Base-by-base conservation (phyloP, 176 grass and related monocot genomes). In the Musa schizocarpa region DNA sequence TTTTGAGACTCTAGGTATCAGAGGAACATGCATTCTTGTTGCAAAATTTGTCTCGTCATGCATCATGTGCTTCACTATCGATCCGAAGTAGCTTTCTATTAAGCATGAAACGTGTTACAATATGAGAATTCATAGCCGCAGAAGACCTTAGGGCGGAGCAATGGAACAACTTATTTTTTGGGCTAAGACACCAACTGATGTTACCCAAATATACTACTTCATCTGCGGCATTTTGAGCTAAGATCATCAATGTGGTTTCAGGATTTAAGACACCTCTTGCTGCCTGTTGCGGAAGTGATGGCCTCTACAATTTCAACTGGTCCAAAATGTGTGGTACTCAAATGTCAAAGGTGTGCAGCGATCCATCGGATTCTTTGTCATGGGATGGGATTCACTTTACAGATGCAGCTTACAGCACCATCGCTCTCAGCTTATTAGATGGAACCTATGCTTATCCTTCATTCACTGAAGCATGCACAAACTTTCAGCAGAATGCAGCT, bases 301-400 rank as follows among this genome's bases (percentile, higher is more conserved):
- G 26, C 17, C 29, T 34, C 53, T 63, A 50, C 56, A 63, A 63
- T 16, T 49, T 50, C 27, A 63, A 76, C 56, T 50, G 2, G 10
- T 8, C 52, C 19, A 1, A 12, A 12, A 1, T 2, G 2, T 63
- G 74, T 12, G 74, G 74, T 7, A 34, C 1, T 13, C 27, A 59
- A 21, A 51, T 9, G n/a, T 2, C 71, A 14, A 63, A 13, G 57
- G 56, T 76, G 2, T 51, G 57, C 29, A 63, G 34, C 14, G 57
- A 76, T 0, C 56, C 57, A 19, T 76, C 74, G 17, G 13, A 9
- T 9, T 61, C n/a, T 22, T 1, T 76, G 9, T 43, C 16, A 4
- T 76, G 74, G 74, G 74, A 76, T 76, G 74, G 56, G 9, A 2
- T 49, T 14, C 74, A 76, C 19, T 13, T 63, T 1, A 76, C 74